Conservation (phyloP, 73 alveolate species). For the Paramecium tetraurelia region DNA sequence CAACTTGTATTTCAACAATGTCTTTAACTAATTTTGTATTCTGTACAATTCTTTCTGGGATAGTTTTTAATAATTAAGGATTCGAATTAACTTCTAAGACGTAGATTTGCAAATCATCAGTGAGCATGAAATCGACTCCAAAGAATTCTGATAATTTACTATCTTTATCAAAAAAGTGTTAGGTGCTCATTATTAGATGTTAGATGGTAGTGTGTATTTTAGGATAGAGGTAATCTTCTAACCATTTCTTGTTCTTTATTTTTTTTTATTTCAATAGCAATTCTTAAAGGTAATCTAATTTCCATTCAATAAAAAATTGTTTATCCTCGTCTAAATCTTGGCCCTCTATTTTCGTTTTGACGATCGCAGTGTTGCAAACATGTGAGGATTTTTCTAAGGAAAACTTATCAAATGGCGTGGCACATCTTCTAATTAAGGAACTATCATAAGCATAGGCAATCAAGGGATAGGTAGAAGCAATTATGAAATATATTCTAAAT, state of each 20-base stretch:
- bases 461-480: constrained; percentile 54
- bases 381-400: constrained; percentile 12
- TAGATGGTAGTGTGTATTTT: constrained; percentile 25
- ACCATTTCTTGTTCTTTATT: constrained; percentile 40
- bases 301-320: constrained; percentile 18
- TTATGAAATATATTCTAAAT: constrained; percentile 54
- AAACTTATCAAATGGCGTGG: constrained; percentile 6
- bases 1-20: background rate
- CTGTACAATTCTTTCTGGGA: background rate
- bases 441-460: constrained; percentile 50
- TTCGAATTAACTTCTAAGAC: constrained; percentile 52
- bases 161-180: constrained; percentile 16
- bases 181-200: background rate
- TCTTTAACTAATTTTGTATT: constrained; percentile 26
- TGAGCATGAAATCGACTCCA: constrained; percentile 45
- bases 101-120: constrained; percentile 30
- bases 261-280: constrained; percentile 24
- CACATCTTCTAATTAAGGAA: constrained; percentile 54
- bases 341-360: background rate
- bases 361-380: constrained; percentile 60
- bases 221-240: constrained; percentile 44
- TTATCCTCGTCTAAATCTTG: background rate
- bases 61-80: constrained; percentile 38
- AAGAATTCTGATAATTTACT: constrained; percentile 48
- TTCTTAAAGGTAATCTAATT: constrained; percentile 42